Conservation (phyloP, 2,329 filamentous ascomycete species). For the Aspergillus piperis region DNA sequence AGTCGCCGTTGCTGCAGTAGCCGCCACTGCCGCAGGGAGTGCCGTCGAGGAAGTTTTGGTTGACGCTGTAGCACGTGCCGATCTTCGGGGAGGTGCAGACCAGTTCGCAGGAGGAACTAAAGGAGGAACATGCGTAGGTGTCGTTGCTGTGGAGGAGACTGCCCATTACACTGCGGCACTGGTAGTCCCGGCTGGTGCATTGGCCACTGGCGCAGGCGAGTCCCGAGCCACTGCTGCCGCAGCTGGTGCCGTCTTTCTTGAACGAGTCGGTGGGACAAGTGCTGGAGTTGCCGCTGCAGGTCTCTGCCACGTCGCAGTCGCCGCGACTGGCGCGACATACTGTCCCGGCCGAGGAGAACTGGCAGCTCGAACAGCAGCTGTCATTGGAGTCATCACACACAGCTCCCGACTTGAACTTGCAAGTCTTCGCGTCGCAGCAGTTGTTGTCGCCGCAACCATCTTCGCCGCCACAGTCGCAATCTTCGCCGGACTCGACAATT, state of each 20-base stretch:
- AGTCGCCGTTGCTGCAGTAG: constrained; percentile 74
- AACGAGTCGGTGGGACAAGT: constrained; percentile 74
- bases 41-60: constrained; percentile 92
- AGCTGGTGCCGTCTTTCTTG: constrained; percentile 68
- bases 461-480: constrained; percentile 90
- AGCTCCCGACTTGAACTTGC: constrained; percentile 74
- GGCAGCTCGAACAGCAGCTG: constrained; percentile 47
- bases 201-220: constrained; percentile 87
- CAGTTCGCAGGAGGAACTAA: constrained; percentile 67
- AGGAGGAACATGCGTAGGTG: constrained; percentile 71
- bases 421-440: constrained; percentile 85
- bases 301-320: constrained; percentile 81
- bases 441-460: constrained; percentile 69
- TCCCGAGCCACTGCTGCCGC: constrained; percentile 59
- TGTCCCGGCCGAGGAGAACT: constrained; percentile 57
- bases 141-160: constrained; percentile 71
- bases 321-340: constrained; percentile 81
- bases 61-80: constrained; percentile 69
- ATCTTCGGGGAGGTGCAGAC: constrained; percentile 70
- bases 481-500: constrained; percentile 90
- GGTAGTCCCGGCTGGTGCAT: constrained; percentile 86
- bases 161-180: constrained; percentile 85
- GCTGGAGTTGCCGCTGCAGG: constrained; percentile 71
- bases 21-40: constrained; percentile 82
- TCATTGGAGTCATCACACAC: constrained; percentile 68